Conservation (phyloP, 2,329 filamentous ascomycete genomes). For the Ascocoryne sarcoides region DNA sequence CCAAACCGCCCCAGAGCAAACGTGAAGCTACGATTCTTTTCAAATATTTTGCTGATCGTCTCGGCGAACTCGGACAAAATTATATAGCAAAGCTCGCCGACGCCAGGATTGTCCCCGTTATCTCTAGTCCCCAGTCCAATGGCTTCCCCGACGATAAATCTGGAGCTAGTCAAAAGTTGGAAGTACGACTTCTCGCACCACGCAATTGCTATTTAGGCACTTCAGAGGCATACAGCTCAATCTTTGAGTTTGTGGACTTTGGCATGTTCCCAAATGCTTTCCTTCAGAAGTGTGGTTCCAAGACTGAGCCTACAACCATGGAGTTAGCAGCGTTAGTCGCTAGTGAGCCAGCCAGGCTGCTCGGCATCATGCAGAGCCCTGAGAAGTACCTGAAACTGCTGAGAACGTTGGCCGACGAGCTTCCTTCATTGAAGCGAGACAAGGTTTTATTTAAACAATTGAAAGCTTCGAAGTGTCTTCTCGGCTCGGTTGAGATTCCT, state of each 20-base stretch:
- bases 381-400: constrained; percentile 84
- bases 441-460: constrained; percentile 70
- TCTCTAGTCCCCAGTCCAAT: constrained; percentile 23
- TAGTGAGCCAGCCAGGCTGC: constrained; percentile 70
- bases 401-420: constrained; percentile 68
- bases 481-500: constrained; percentile 70
- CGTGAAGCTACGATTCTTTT: constrained; percentile 65
- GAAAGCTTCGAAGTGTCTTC: constrained; percentile 65
- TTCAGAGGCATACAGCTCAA: constrained; percentile 64
- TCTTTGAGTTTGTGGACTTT: constrained; percentile 97
- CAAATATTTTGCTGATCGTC: constrained; percentile 70
- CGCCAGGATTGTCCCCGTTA: constrained; percentile 64
- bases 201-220: constrained; percentile 72
- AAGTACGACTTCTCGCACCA: constrained; percentile 53
- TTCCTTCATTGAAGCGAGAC: constrained; percentile 63
- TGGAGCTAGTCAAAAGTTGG: constrained; percentile 18
- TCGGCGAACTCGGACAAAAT: constrained; percentile 61
- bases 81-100: constrained; percentile 52
- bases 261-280: constrained; percentile 82
- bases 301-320: constrained; percentile 76
- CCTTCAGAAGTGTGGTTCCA: constrained; percentile 79
- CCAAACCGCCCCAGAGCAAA: constrained; percentile 59
- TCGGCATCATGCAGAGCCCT: constrained; percentile 67
- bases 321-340: constrained; percentile 83
- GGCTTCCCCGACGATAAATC: constrained; percentile 10